Base-by-base conservation (phyloP, 1,284 basidiomycete genomes). In the Moesziomyces sp. region DNA sequence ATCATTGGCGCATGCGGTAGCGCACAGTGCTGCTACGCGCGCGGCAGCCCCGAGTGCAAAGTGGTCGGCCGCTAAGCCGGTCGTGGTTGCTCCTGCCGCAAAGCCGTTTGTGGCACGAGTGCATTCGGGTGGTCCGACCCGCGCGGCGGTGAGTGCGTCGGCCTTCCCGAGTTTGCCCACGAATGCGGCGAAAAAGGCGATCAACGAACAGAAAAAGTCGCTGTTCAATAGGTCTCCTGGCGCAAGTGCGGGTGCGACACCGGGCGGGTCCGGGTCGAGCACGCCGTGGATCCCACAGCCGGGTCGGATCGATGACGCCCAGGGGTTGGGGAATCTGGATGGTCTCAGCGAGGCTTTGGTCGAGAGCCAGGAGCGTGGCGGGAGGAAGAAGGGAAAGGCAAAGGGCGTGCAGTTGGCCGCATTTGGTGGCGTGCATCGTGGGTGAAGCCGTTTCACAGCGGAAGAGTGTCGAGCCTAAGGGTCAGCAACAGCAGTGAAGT, bases 131-230 rank as follows among this genome's bases (percentile, higher is more conserved):
- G 11, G 26, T 2, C 38, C 21, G 21, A 21, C 58, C 10, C 16
- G 49, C 5, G 35, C 54, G 11, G 52, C 74, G 24, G 67, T 67
- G 40, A 46, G 16, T 30, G 58, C 30, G n/a, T 56, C 52, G 0
- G 53, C 69, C 0, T 82, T 81, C 45, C 82, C 82, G 14, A 59
- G 64, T 26, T 53, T 83, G 42, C 82, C 82, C 6, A 72, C 55
- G 5, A 82, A 80, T 44, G 58, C 76, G 7, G 47, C 19, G 10
- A 56, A 52, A 11, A 58, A 71, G 2, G 54, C 71, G 19, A 58
- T 81, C 9, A 76, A 70, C 24, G 80, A 79, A 16, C 74, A 83
- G 4, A 83, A 83, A 53, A 76, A 77, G 26, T 46, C 64, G 14
- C 30, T 83, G 46, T 67, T 84, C 6, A 69, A 53, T 6, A 34